Base-by-base conservation (phyloP, 139 green algal genomes). In the Dunaliella primolecta region DNA sequence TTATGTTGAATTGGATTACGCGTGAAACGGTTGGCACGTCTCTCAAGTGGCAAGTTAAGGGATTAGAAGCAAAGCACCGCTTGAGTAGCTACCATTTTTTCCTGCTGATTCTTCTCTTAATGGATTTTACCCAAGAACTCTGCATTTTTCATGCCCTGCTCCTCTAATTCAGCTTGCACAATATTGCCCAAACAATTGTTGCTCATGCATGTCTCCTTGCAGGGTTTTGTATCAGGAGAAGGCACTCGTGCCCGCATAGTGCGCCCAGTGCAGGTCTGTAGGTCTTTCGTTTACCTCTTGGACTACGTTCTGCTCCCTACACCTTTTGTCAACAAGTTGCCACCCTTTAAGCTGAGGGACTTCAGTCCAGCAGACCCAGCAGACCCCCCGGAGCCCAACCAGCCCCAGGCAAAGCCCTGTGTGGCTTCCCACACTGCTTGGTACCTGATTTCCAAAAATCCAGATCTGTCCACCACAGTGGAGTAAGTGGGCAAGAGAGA, bases 301-400 rank as follows among this genome's bases (percentile, higher is more conserved):
- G 77, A 80, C 20, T 84, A 87, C 64, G 70, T 84, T 21, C 84
- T 87, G 31, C 79, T 87, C n/a, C 84, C 84, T 7, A 75, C 36
- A 1, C 36, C 37, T 3, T 81, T 70, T 15, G 55, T 87, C 77
- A 29, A 70, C 1, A 31, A 72, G 0, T 33, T 87, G 78, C 84
- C 84, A 25, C 79, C 79, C 36, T 87, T 87, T 31, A 32, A 32
- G 71, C 71, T 77, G 71, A 7, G 71, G 11, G 46, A 64, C 46
- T 64, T 64, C 46, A 7, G 7, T 64, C 7, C 7, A 15, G 46
- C 7, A 15, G 46, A 64, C 15, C 7, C 46, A 64, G 46, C 46
- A 64, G 46, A 7, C 46, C 46, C 46, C 15, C 7, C 46, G 7
- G 46, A 7, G 15, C 46, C 46, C 7, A 15, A 7, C 15, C 46